Conservation (phyloP, 1,139 yeast genomes). For the Kodamaea fungicola region DNA sequence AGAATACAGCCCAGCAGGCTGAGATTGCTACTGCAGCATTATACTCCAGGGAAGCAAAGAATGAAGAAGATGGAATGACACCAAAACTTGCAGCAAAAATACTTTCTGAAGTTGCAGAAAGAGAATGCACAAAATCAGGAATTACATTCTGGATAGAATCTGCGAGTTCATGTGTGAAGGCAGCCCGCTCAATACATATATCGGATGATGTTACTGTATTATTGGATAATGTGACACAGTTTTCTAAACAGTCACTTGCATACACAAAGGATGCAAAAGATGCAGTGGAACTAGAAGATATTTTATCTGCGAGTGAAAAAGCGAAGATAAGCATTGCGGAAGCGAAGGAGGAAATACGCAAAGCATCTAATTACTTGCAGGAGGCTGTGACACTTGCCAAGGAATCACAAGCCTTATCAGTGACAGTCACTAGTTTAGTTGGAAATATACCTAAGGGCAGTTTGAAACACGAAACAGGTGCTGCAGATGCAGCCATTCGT, state of each 20-base stretch:
- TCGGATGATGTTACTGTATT: neutral
- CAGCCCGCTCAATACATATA: neutral
- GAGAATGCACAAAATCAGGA: slow-evolving; percentile 1
- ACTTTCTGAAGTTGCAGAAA: slow-evolving; percentile 3
- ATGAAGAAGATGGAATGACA: slow-evolving; percentile 3
- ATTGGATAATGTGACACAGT: neutral
- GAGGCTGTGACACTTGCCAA: neutral
- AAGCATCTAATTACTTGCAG: neutral
- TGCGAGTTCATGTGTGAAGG: slow-evolving; percentile 2
- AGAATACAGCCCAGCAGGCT: slow-evolving; percentile 1
- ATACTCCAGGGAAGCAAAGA: neutral
- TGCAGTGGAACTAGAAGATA: slow-evolving; percentile 1
- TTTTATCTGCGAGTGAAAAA: slow-evolving; percentile 1
- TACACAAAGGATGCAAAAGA: neutral
- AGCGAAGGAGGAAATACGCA: neutral
- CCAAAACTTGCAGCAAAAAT: slow-evolving; percentile 6
- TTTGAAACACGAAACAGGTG: slow-evolving; percentile 1
- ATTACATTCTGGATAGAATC: neutral
- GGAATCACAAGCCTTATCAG: slow-evolving; percentile 1
- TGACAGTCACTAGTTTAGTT: slow-evolving; percentile 1
- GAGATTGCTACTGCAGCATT: slow-evolving; percentile 3
- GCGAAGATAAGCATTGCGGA: neutral
- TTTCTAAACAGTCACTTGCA: neutral
- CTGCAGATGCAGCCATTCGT: slow-evolving; percentile 3
- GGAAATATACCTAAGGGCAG: neutral